Evolutionary conservation across 1,284 basidiomycete species (phyloP).

Genomic region (Apiotrichum porosum): DNA sequence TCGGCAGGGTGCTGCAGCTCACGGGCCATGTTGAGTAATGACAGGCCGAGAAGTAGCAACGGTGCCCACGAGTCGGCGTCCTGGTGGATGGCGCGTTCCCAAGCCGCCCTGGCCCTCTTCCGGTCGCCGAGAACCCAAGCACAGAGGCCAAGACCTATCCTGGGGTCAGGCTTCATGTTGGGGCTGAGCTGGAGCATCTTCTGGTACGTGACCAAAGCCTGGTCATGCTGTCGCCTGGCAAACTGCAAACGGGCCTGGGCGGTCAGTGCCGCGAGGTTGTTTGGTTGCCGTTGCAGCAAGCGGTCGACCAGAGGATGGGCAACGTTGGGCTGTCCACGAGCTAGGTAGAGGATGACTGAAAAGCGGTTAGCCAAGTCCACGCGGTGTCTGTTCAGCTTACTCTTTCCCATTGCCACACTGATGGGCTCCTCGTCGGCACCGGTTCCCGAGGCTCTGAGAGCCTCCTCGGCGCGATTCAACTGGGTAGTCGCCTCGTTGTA

Average conservation of each 20-base stretch:
- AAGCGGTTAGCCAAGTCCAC: background rate
- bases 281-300: constrained; percentile 72
- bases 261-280: constrained; percentile 57
- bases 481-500: constrained; percentile 63
- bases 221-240: constrained; percentile 66
- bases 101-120: constrained; percentile 71
- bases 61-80: constrained; percentile 72
- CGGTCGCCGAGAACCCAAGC: constrained; percentile 80
- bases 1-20: constrained; percentile 53
- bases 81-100: constrained; percentile 78
- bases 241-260: constrained; percentile 74
- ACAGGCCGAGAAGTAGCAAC: constrained; percentile 72
- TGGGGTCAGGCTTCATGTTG: constrained; percentile 74
- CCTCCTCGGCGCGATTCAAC: constrained; percentile 68
- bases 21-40: constrained; percentile 74
- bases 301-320: constrained; percentile 73
- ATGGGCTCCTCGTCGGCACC: constrained; percentile 36
- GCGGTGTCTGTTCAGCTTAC: constrained; percentile 11
- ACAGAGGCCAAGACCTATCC: constrained; percentile 88
- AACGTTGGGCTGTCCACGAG: constrained; percentile 69
- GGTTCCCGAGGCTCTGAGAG: constrained; percentile 50
- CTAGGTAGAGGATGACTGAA: constrained; percentile 73
- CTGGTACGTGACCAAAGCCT: constrained; percentile 77
- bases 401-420: constrained; percentile 33
- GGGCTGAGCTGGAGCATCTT: constrained; percentile 72